Evolutionary conservation across 805 yeast genomes (phyloP), one percentile per base, ranked within the genome.

Genomic region (Saccharomycopsis guyanensis): DNA sequence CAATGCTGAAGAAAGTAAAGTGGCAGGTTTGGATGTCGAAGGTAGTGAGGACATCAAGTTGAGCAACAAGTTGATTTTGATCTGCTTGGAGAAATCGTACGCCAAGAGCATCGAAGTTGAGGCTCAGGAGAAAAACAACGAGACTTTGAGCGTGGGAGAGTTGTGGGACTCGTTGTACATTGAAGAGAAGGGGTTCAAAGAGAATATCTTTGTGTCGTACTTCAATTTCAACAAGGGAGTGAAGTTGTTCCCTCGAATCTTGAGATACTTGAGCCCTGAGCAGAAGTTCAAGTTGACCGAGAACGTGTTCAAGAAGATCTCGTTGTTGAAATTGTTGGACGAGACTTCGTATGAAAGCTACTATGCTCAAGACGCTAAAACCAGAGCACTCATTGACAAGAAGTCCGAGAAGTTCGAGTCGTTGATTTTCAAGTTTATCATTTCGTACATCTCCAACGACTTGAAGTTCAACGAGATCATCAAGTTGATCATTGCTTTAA

Each of bases 221-320:
- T 72, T 91, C 54, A 77, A 85, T 23, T 84, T 82, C 59, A 86
- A 86, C 57, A 91, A 91, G 66, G 93, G 95, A 47, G 79, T 87
- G 69, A 89, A 87, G 63, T 75, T 87, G 32, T 80, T 91, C 68
- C 88, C 93, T 43, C 80, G 98, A 65, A 73, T 86, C 50, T 87
- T 87, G 70, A 84, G 86, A 59, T 86, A 88, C 62, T 71, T 91
- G 58, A 68, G 76, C 35, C 73, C 82, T 55, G 86, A 83, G 55
- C 91, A 86, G 59, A 78, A 85, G 54, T 70, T 85, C 51, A 81
- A 89, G 31, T 70, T 86, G 47, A 75, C 86, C 45, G 86, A 89
- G 41, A 75, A 85, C 45, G 70, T 91, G 33, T 82, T 87, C 70
- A 80, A 84, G 37, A 83, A 87, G 59, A 69, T 91, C 57, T 87